phyloP scores from a whole-genome alignment of 2,329 filamentous ascomycete genomes.

The Fusarium algeriense region DNA sequence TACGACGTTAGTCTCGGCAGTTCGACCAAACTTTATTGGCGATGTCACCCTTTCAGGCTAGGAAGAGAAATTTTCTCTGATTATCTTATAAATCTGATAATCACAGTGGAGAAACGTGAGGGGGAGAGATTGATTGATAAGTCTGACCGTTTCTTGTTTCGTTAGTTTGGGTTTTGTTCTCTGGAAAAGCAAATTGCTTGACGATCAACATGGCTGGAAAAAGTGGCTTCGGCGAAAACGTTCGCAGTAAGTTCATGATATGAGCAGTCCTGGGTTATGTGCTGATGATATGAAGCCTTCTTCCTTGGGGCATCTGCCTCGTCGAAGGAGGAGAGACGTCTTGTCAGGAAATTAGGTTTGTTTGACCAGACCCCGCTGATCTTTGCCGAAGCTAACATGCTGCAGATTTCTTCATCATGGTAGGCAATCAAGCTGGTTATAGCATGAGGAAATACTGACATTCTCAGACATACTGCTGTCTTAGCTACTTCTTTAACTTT shows the following conservation, averaged over 20 bases:
- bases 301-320: conserved; percentile 24
- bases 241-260: conserved; percentile 2
- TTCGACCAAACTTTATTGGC: neutral
- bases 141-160: neutral
- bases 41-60: neutral
- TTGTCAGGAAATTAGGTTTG: conserved; percentile 49
- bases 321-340: conserved; percentile 44
- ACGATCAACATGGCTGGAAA: conserved; percentile 1
- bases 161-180: neutral
- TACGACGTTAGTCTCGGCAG: conserved; percentile 3
- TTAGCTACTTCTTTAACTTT: conserved; percentile 54
- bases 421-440: accelerated
- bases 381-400: neutral
- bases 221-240: neutral
- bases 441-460: neutral
- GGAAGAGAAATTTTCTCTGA: neutral
- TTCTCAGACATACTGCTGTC: conserved; percentile 50
- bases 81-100: conserved; percentile 31
- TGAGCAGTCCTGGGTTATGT: too few relatives aligned
- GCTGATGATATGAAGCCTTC: neutral
- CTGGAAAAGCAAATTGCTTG: neutral
- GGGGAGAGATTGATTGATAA: conserved; percentile 2
- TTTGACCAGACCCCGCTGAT: accelerated
- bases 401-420: conserved; percentile 51
- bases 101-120: neutral